These are phyloP conservation scores for Cladophialophora exuberans DNA, from an alignment of 2,329 filamentous ascomycete genomes.

Conservation along the genomic window DNA sequence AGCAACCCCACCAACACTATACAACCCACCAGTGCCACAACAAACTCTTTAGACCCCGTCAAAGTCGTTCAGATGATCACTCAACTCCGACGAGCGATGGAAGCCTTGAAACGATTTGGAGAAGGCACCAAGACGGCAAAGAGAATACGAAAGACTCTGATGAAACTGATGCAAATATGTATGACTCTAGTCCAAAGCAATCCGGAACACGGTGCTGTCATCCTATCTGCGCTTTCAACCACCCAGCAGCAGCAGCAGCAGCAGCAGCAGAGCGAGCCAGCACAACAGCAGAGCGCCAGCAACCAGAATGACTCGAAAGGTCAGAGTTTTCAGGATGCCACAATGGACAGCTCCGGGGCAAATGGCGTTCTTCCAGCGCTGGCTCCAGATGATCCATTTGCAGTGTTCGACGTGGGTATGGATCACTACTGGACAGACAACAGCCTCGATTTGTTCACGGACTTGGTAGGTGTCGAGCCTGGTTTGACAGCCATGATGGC, in stretches of 20 bases:
- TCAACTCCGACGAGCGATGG: slow-evolving; percentile 19
- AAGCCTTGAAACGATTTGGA: slow-evolving; percentile 22
- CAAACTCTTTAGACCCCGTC: slow-evolving; percentile 10
- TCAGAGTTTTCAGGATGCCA: too few relatives aligned
- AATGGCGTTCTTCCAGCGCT: slow-evolving; percentile 52
- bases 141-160: slow-evolving; percentile 22
- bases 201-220: slow-evolving; percentile 20
- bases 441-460: slow-evolving; percentile 28
- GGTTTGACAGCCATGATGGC: slow-evolving; percentile 25
- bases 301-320: too few relatives aligned
- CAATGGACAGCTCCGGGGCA: slow-evolving; percentile 1
- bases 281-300: too few relatives aligned
- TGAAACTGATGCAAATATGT: slow-evolving; percentile 29
- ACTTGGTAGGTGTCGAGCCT: slow-evolving; percentile 23
- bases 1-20: slow-evolving; percentile 4
- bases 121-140: slow-evolving; percentile 26
- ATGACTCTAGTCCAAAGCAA: slow-evolving; percentile 26
- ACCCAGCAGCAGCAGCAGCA: slow-evolving; percentile 12
- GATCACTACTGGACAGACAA: slow-evolving; percentile 27
- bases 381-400: slow-evolving; percentile 43
- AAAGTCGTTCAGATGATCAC: slow-evolving; percentile 25
- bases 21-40: slow-evolving; percentile 11
- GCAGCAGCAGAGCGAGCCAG: too few relatives aligned
- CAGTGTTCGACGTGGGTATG: slow-evolving; percentile 23
- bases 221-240: slow-evolving; percentile 20